These are phyloP conservation scores for Glonium stellatum DNA, from an alignment of 495 filamentous ascomycete species.

Conservation along the genomic window DNA sequence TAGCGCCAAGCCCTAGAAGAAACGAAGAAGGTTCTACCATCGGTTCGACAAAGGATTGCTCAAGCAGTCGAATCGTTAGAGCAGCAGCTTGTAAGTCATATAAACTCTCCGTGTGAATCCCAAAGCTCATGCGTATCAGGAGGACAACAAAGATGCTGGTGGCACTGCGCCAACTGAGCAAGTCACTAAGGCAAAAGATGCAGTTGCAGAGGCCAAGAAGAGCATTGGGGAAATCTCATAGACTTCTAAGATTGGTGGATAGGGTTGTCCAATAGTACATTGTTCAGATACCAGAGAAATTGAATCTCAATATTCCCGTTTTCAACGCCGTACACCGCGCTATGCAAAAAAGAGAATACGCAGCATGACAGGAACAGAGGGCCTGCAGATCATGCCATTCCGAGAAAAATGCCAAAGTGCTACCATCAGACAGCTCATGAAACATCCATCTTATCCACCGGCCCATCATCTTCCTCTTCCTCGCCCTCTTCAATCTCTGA, in stretches of 20 bases:
- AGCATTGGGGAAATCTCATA: conserved; percentile 30
- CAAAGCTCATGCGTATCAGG: conserved; percentile 21
- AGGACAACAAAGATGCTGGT: conserved; percentile 32
- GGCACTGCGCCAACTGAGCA: conserved; percentile 31
- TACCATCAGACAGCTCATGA: conserved; percentile 2
- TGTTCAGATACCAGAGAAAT: background rate
- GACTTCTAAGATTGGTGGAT: background rate
- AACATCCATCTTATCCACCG: conserved; percentile 63
- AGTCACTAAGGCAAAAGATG: conserved; percentile 38
- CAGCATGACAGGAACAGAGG: background rate
- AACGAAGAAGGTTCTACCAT: conserved; percentile 71
- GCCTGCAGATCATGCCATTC: background rate
- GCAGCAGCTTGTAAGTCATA: conserved; percentile 49
- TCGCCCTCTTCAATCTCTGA: conserved; percentile 57
- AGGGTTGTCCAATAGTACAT: background rate
- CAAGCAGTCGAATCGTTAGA: conserved; percentile 64
- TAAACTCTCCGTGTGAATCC: too few relatives aligned
- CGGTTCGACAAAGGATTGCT: conserved; percentile 56
- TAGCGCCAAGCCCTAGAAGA: conserved; percentile 72
- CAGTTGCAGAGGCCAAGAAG: conserved; percentile 32
- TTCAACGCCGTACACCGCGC: conserved; percentile 9
- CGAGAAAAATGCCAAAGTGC: background rate
- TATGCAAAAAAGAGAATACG: conserved; percentile 11
- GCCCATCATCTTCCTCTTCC: conserved; percentile 48
- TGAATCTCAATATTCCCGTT: background rate